phyloP scores from a whole-genome alignment of 1,284 basidiomycete genomes.

The Microbotryum silenes-acaulis region DNA sequence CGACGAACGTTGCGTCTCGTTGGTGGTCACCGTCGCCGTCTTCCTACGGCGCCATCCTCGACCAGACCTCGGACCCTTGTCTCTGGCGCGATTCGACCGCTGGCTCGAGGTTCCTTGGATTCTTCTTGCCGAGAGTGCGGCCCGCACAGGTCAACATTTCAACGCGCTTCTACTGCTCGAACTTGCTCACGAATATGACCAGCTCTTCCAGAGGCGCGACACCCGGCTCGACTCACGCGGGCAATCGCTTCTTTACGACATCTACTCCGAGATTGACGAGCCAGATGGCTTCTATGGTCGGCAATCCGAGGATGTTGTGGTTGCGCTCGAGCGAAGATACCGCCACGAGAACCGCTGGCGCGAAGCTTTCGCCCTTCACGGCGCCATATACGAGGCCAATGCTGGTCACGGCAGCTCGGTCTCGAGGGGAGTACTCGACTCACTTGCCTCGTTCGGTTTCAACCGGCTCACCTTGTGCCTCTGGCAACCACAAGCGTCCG shows the following conservation, averaged over 20 bases:
- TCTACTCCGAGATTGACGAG: constrained; percentile 91
- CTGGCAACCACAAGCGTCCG: constrained; percentile 19
- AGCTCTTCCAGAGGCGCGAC: constrained; percentile 25
- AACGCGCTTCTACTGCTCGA: constrained; percentile 86
- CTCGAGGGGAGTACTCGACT: constrained; percentile 53
- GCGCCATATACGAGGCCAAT: constrained; percentile 60
- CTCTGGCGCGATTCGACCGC: constrained; percentile 58
- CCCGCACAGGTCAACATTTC: constrained; percentile 71
- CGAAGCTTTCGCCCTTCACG: constrained; percentile 80
- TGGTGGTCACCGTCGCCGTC: constrained; percentile 69
- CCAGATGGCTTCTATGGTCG: constrained; percentile 98
- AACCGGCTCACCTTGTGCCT: constrained; percentile 51
- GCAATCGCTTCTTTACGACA: constrained; percentile 71
- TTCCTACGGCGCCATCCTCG: constrained; percentile 59
- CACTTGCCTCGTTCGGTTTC: constrained; percentile 82
- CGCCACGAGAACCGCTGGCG: constrained; percentile 90
- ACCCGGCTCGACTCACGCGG: constrained; percentile 35
- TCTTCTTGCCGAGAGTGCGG: constrained; percentile 64
- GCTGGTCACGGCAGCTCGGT: neutral
- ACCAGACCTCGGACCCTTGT: constrained; percentile 39
- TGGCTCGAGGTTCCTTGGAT: constrained; percentile 77
- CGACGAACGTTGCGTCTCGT: constrained; percentile 46
- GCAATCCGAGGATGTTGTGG: constrained; percentile 60
- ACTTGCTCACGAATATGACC: constrained; percentile 55
- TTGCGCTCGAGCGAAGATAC: constrained; percentile 71